Evolutionary conservation across 2,329 filamentous ascomycete species (phyloP).

Genomic region (Botrytis sinoallii): DNA sequence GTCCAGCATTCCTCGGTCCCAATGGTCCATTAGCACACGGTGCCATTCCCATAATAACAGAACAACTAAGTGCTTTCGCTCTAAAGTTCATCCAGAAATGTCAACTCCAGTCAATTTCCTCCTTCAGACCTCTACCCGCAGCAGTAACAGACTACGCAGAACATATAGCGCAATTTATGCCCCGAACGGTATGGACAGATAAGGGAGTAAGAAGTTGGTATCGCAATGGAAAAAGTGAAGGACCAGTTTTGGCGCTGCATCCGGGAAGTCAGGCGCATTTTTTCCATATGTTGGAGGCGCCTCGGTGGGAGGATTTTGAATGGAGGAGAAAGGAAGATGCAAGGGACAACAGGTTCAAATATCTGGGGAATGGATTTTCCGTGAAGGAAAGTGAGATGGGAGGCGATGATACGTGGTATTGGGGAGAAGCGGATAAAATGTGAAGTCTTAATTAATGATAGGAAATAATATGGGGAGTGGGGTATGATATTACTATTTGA

Average conservation of each 20-base stretch:
- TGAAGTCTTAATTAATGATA: neutral
- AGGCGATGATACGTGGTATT: constrained; percentile 19
- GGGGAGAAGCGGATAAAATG: constrained; percentile 1
- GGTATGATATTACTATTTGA: too few relatives aligned
- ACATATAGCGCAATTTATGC: constrained; percentile 35
- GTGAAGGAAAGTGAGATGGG: constrained; percentile 12
- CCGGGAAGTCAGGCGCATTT: constrained; percentile 25
- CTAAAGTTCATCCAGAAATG: constrained; percentile 47
- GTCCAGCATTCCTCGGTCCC: constrained; percentile 34
- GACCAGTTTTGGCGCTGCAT: constrained; percentile 24
- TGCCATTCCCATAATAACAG: constrained; percentile 41
- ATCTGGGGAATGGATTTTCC: constrained; percentile 24
- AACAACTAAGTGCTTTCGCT: constrained; percentile 48
- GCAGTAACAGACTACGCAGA: constrained; percentile 38
- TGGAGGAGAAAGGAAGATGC: neutral
- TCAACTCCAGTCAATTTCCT: constrained; percentile 41
- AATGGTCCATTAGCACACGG: constrained; percentile 37
- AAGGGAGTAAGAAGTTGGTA: constrained; percentile 29
- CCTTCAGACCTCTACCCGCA: constrained; percentile 42
- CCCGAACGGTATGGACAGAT: constrained; percentile 28
- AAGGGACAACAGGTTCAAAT: constrained; percentile 20
- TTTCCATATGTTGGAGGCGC: constrained; percentile 20
- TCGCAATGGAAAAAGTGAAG: constrained; percentile 23
- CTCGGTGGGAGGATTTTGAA: constrained; percentile 23
- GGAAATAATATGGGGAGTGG: too few relatives aligned